A percentile compares a stretch with the other conserved stretches of the same genome.
Conservation (phyloP, 1,139 yeast species). For the Taiozyma onychis region DNA sequence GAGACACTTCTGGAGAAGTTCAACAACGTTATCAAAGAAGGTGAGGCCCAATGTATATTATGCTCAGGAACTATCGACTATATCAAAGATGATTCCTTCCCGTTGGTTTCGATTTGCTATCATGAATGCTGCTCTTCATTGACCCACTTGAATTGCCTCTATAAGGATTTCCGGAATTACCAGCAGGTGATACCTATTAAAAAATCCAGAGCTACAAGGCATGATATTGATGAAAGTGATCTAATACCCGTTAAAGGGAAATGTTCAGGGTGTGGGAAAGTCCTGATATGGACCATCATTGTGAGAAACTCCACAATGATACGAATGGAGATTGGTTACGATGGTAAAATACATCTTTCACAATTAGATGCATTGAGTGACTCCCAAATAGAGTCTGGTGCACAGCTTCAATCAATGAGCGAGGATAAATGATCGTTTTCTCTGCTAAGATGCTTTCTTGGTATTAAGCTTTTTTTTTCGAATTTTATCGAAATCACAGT, state of each 20-base stretch:
- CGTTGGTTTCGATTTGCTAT: slow-evolving; percentile 35
- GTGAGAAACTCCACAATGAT: slow-evolving; percentile 33
- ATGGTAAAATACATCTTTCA: slow-evolving; percentile 3
- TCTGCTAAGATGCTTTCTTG: no score
- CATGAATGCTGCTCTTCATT: slow-evolving; percentile 30
- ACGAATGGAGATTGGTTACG: slow-evolving; percentile 21
- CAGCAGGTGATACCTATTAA: slow-evolving; percentile 1
- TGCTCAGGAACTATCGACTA: slow-evolving; percentile 32
- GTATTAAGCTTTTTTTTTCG: no score
- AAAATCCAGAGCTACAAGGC: background rate
- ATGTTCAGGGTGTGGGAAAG: slow-evolving; percentile 36
- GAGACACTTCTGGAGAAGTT: slow-evolving; percentile 16
- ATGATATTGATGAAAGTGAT: slow-evolving; percentile 5
- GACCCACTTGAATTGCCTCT: slow-evolving; percentile 42
- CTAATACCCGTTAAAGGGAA: slow-evolving; percentile 36
- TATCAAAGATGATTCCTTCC: slow-evolving; percentile 25
- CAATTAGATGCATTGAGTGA: background rate
- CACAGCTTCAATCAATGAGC: background rate
- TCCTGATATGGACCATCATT: slow-evolving; percentile 36
- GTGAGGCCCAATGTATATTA: slow-evolving; percentile 25
- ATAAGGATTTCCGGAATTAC: slow-evolving; percentile 22
- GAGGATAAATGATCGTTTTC: background rate
- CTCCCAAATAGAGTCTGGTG: background rate
- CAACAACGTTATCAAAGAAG: slow-evolving; percentile 23
- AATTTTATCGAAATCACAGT: no score